phyloP scores from a whole-genome alignment of 108 stramenopile genomes.

The Aurantiochytrium sp. region DNA sequence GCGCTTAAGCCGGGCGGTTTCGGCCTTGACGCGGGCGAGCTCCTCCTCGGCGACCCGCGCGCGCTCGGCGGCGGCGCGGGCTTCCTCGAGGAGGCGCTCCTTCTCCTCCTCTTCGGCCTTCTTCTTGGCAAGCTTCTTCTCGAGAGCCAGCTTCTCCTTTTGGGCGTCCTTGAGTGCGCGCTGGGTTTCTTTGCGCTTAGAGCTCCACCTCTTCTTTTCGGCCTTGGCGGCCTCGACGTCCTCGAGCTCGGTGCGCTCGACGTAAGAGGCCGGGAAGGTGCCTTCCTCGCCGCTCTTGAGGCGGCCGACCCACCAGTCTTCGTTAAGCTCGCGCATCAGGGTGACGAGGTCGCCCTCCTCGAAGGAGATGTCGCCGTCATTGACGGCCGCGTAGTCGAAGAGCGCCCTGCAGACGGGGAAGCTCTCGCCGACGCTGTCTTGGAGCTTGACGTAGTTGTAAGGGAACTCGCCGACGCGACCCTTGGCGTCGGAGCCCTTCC shows the following conservation, averaged over 20 bases:
- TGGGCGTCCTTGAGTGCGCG: background rate
- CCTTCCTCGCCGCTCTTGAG: background rate
- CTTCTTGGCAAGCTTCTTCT: background rate
- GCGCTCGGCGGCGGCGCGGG: background rate
- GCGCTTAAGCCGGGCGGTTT: background rate
- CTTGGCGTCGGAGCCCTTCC: background rate
- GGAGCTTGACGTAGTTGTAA: conserved; percentile 17
- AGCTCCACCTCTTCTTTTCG: conserved; percentile 18
- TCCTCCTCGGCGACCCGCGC: conserved; percentile 5
- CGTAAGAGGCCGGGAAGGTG: background rate
- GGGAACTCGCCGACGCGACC: conserved; percentile 9
- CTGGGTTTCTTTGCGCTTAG: background rate
- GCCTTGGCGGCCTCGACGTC: conserved; percentile 13
- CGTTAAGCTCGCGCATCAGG: background rate
- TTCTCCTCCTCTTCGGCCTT: background rate
- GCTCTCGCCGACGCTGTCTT: background rate
- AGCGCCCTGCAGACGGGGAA: background rate
- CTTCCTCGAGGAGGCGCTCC: background rate
- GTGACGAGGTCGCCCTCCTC: background rate
- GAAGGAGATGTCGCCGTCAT: background rate
- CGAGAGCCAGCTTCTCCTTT: background rate
- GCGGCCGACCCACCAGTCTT: conserved; percentile 5
- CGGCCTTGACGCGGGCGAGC: conserved; percentile 13
- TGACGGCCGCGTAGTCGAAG: background rate
- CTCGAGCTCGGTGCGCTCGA: conserved; percentile 29